Percentiles rank a stretch among this genome's conserved stretches.
Conservation (phyloP, 2,329 filamentous ascomycete species). For the Zopfia rhizophila region DNA sequence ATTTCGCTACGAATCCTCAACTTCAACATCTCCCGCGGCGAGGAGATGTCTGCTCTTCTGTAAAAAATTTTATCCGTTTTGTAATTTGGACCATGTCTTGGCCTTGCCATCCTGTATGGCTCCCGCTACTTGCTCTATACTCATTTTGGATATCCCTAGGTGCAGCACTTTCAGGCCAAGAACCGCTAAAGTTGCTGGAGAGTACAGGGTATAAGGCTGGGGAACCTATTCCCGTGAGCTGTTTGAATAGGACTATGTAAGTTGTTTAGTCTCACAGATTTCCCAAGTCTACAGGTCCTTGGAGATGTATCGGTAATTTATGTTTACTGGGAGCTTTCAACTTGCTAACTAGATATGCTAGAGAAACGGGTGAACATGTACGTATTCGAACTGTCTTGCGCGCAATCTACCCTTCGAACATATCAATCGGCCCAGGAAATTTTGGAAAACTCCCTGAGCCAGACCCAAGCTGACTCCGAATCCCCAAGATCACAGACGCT, state of each 20-base stretch:
- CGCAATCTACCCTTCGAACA: not conserved
- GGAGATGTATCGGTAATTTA: not conserved
- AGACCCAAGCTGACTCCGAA: slow-evolving; percentile 9
- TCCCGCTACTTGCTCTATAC: slow-evolving; percentile 38
- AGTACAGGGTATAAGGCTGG: slow-evolving; percentile 59
- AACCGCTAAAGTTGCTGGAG: slow-evolving; percentile 49
- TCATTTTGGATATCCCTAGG: slow-evolving; percentile 48
- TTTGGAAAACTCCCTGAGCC: not conserved
- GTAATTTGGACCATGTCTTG: too few relatives aligned
- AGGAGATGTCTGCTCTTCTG: too few relatives aligned
- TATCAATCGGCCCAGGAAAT: too few relatives aligned
- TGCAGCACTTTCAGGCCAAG: slow-evolving; percentile 53
- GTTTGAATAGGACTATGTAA: slow-evolving; percentile 64
- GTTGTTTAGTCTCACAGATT: slow-evolving; percentile 23
- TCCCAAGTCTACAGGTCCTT: not conserved
- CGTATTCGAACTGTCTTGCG: slow-evolving; percentile 23
- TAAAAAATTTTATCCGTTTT: too few relatives aligned
- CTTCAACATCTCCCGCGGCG: too few relatives aligned
- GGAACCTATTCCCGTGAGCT: slow-evolving; percentile 62
- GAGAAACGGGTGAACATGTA: slow-evolving; percentile 86
- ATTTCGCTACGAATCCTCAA: too few relatives aligned
- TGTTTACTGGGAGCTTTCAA: not conserved
- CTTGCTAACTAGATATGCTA: slow-evolving; percentile 50
- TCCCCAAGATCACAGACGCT: slow-evolving; percentile 72
- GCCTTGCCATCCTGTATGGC: slow-evolving; percentile 27